phyloP scores from a whole-genome alignment of 2,329 filamentous ascomycete genomes.

The Leptographium wingfieldii region DNA sequence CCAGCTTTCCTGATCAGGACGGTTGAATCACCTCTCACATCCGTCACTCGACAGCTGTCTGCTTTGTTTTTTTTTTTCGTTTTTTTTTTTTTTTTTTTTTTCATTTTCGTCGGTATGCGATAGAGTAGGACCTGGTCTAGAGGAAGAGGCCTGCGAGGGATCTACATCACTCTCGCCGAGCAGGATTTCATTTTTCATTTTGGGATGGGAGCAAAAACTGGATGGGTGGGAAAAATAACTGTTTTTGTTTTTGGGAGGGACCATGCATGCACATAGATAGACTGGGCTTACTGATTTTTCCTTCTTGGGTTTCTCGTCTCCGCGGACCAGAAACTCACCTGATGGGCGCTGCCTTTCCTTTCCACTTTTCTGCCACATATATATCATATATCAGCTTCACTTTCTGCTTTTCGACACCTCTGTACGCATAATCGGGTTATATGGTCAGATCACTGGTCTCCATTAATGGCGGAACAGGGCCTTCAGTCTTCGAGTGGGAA shows the following conservation, averaged over 20 bases:
- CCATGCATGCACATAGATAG: conserved; percentile 4
- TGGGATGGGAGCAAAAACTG: conserved; percentile 5
- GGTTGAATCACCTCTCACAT: not conserved
- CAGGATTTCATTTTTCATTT: not conserved
- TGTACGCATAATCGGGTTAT: not conserved
- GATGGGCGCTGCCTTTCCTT: not conserved
- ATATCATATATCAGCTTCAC: not conserved
- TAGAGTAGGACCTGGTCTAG: not conserved
- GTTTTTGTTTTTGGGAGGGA: conserved; percentile 1
- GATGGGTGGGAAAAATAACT: conserved; percentile 9
- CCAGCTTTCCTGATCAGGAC: not conserved
- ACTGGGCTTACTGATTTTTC: not conserved
- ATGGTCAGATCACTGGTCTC: not conserved
- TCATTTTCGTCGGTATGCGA: not conserved
- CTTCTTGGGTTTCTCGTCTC: not conserved
- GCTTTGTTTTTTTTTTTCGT: not conserved
- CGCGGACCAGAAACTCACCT: not conserved
- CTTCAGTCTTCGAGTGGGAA: not conserved
- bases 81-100: not conserved
- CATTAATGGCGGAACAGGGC: not conserved
- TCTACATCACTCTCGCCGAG: not conserved
- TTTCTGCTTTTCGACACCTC: not conserved
- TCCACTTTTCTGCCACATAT: not conserved
- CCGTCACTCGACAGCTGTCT: not conserved
- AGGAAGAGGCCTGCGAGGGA: not conserved